A percentile compares a stretch with the other conserved stretches of the same genome.
phyloP scores from a whole-genome alignment of 495 filamentous ascomycete genomes.

The Cairneyella variabilis region DNA sequence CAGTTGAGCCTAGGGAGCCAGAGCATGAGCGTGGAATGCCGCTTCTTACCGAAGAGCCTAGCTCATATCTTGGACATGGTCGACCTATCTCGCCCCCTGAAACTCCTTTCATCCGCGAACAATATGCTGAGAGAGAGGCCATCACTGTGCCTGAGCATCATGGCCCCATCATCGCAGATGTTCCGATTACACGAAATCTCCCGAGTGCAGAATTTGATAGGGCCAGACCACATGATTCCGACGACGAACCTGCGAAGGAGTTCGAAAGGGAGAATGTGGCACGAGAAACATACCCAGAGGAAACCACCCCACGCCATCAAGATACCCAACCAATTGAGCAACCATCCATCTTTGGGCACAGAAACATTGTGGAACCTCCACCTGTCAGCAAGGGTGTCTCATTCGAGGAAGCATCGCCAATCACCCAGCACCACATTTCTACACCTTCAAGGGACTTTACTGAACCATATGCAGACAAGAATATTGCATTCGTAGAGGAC shows the following conservation, averaged over 20 bases:
- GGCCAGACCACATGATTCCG: too few relatives aligned
- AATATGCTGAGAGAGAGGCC: too few relatives aligned
- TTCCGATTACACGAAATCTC: too few relatives aligned
- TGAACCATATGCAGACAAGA: not conserved
- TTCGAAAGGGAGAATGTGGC: too few relatives aligned
- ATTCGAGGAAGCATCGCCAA: conserved; percentile 4
- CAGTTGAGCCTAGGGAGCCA: not conserved
- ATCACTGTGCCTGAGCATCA: too few relatives aligned
- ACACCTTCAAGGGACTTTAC: not conserved
- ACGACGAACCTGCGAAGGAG: too few relatives aligned
- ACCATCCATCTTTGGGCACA: not conserved
- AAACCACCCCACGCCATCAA: too few relatives aligned
- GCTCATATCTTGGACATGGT: too few relatives aligned
- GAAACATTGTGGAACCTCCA: not conserved
- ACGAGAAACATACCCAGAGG: too few relatives aligned
- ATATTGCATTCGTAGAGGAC: not conserved
- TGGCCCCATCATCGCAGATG: too few relatives aligned
- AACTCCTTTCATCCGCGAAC: not conserved
- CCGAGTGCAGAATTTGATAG: too few relatives aligned
- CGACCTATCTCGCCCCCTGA: not conserved
- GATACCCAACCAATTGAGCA: not conserved
- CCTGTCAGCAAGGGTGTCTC: not conserved
- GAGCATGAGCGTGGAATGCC: not conserved
- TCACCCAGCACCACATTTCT: conserved; percentile 7
- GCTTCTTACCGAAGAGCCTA: not conserved